A percentile compares a stretch with the other conserved stretches of the same genome.
Conservation (phyloP, 106 monocot species). For the Allium fistulosum region DNA sequence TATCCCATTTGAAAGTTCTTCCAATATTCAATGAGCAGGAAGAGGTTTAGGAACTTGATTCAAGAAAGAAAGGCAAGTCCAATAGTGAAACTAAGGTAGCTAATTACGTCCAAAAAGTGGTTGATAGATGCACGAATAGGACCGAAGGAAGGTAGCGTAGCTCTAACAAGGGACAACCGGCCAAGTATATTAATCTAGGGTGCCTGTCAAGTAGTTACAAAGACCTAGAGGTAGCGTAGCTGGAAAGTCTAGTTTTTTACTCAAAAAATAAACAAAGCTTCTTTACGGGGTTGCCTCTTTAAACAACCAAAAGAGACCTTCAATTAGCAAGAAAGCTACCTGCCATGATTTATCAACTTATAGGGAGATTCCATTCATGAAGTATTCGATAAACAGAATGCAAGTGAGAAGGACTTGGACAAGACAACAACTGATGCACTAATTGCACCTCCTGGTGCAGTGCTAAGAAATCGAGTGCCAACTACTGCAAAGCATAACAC, state of each 20-base stretch:
- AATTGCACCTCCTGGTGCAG: slow-evolving; percentile 1
- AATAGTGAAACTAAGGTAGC: no score
- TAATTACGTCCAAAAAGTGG: no score
- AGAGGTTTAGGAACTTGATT: no score
- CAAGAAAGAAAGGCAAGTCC: no score
- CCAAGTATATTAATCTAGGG: no score
- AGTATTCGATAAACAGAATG: slow-evolving; percentile 7
- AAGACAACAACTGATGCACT: neutral
- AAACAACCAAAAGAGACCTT: slow-evolving; percentile 2
- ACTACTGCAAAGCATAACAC: neutral
- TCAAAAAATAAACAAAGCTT: neutral
- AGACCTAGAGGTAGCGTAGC: neutral
- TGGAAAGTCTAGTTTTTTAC: neutral
- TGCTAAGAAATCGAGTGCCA: neutral
- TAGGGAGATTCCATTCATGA: slow-evolving; percentile 5
- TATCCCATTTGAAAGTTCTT: no score
- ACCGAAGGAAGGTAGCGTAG: no score
- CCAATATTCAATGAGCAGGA: no score
- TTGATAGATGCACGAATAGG: no score
- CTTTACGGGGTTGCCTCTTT: neutral
- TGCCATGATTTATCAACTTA: neutral
- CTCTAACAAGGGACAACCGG: no score
- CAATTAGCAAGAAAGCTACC: slow-evolving; percentile 5
- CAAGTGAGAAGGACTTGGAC: slow-evolving; percentile 4
- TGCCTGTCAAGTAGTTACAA: neutral